Evolutionary conservation across 208 protist genomes (phyloP), one percentile per base, ranked within the genome.

Genomic region (Acanthamoeba rhysodes): DNA sequence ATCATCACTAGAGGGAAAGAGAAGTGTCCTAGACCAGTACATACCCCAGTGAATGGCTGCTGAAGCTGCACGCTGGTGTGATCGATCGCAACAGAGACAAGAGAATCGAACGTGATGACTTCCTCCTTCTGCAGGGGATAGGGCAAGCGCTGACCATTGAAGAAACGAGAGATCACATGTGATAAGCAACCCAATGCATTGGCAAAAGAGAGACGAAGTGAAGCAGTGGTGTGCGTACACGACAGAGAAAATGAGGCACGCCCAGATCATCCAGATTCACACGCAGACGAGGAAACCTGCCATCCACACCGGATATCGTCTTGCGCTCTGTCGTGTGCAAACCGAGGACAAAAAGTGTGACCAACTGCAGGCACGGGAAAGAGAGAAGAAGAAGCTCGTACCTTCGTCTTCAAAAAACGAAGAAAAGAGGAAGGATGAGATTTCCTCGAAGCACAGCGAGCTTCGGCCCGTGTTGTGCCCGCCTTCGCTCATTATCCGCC

Each of bases 381-480:
- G 74, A 84, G 41, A n/a, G n/a, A 27, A 48, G 45, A 48, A 48
- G 22, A 20, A 7, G 16, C 10, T 66, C n/a, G 27, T 41, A 88
- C 80, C 80, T 41, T 88, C 48, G 22, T 88, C 80, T 12, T 55
- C 34, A 37, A 88, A 41, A 16, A 88, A 88, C 14, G 20, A 24
- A 4, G 80, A 88, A 27, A 88, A 88, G 53, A 88, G 80, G 29
- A 88, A 88, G n/a, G 50, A 88, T 2, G 80, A 57, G 18, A 88
- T 88, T 41, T 88, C 80, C 34, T 88, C 80, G 12, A 66, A 41
- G 80, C 80, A 88, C 5, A 88, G 80, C 10, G 80, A 10, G 53
- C 80, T 50, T 32, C 80, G 22, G 14, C 80, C 80, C 8, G 80
- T 64, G 34, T 88, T 88, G 80, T 88, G 80, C n/a, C 80, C 80